Evolutionary conservation across 345 rosid species (phyloP).

Genomic region (Citrus medica): DNA sequence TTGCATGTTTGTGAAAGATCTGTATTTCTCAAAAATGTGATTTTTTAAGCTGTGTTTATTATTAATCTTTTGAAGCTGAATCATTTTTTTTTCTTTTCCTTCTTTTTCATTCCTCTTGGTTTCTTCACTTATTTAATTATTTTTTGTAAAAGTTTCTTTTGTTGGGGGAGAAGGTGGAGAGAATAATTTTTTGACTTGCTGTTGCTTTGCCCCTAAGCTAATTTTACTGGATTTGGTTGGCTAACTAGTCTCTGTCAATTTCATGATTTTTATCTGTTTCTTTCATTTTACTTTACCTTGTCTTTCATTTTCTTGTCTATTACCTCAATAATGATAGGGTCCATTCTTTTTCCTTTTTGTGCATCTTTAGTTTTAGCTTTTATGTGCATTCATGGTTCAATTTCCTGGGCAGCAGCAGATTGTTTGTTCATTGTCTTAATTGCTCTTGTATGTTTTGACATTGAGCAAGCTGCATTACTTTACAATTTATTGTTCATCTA

Average conservation of each 20-base stretch:
- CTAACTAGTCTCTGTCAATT: not conserved
- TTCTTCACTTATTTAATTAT: no score
- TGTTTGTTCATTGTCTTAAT: not conserved
- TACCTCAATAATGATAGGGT: not conserved
- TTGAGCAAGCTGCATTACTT: not conserved
- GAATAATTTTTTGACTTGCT: not conserved
- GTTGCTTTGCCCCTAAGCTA: conserved; percentile 7
- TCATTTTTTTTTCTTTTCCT: no score
- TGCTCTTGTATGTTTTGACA: not conserved
- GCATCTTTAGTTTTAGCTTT: not conserved
- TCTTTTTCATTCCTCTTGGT: no score
- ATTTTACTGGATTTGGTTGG: conserved; percentile 6
- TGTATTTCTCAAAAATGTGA: not conserved
- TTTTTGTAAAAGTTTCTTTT: not conserved
- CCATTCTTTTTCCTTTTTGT: not conserved
- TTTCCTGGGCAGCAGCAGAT: not conserved
- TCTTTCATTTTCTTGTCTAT: not conserved
- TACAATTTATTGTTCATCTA: not conserved
- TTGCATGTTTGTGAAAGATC: not conserved
- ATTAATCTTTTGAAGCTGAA: no score
- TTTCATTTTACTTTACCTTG: not conserved
- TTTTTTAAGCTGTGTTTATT: not conserved
- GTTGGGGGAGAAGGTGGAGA: not conserved
- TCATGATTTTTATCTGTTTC: not conserved
- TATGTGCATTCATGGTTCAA: not conserved